phyloP scores from a whole-genome alignment of 345 rosid genomes.

The Eucalyptus rudis region DNA sequence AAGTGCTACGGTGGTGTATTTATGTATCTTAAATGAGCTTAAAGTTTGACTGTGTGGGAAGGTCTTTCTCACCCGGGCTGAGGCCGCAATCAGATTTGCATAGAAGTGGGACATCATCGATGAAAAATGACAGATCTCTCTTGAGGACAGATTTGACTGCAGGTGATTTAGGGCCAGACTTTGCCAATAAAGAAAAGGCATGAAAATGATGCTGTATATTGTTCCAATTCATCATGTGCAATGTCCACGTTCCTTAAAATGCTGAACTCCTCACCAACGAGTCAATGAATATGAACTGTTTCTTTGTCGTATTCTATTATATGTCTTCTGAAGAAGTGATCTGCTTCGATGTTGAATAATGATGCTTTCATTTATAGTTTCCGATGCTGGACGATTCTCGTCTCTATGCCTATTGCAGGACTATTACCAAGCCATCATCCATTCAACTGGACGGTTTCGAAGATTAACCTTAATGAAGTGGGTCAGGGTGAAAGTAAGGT shows the following conservation, averaged over 20 bases:
- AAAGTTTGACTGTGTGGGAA: neutral
- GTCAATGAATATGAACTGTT: neutral
- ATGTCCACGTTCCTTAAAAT: neutral
- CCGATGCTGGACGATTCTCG: neutral
- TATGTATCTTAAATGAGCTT: neutral
- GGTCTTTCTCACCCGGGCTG: neutral
- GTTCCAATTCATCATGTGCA: neutral
- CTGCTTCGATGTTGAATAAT: neutral
- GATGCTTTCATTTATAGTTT: neutral
- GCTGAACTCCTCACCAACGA: neutral
- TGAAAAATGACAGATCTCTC: neutral
- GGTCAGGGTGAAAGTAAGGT: neutral
- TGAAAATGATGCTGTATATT: neutral
- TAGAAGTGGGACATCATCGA: neutral
- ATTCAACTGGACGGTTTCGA: neutral
- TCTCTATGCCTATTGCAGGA: neutral
- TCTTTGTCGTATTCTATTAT: neutral
- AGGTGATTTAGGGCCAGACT: neutral
- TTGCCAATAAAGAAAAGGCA: neutral
- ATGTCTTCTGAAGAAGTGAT: neutral
- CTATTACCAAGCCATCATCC: neutral
- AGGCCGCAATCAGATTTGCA: neutral
- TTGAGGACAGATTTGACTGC: neutral
- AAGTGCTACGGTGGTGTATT: neutral
- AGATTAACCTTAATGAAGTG: neutral